Conservation (phyloP, 1,284 basidiomycete genomes). For the Ustilago curta region DNA sequence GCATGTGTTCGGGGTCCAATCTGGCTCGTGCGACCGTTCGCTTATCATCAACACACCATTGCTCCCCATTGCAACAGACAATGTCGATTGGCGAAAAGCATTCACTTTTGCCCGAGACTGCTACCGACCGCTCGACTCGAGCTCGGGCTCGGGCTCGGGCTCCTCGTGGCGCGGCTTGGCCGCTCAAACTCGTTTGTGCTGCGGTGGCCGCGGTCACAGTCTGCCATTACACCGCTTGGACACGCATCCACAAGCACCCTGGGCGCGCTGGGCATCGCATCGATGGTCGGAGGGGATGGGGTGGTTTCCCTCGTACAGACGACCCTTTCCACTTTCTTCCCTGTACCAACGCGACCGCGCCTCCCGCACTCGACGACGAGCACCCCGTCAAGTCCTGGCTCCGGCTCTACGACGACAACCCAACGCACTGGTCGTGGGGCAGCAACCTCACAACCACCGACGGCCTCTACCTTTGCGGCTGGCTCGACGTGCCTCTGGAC, state of each 20-base stretch:
- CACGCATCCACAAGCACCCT: constrained; percentile 11
- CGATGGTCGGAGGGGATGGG: constrained; percentile 10
- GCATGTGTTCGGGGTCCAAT: too few relatives aligned
- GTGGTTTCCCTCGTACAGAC: constrained; percentile 12
- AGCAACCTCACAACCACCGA: neutral
- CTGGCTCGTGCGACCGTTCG: too few relatives aligned
- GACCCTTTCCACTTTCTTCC: constrained; percentile 43
- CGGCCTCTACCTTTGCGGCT: constrained; percentile 42
- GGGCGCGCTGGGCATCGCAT: neutral
- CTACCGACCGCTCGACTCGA: neutral
- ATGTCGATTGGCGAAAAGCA: neutral
- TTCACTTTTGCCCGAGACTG: neutral
- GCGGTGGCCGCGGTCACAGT: neutral
- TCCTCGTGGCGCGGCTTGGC: constrained; percentile 7
- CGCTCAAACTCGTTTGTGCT: neutral
- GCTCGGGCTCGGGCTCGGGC: neutral
- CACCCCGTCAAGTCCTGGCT: constrained; percentile 15
- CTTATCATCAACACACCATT: too few relatives aligned
- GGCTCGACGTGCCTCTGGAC: constrained; percentile 52
- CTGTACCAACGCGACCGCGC: constrained; percentile 28
- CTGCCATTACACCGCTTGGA: neutral
- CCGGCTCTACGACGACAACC: constrained; percentile 20
- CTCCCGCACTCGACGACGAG: constrained; percentile 17
- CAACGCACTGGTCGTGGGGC: constrained; percentile 24
- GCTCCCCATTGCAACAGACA: neutral